Base-by-base conservation (phyloP, 805 yeast genomes). In the Pichia cabralensis region DNA sequence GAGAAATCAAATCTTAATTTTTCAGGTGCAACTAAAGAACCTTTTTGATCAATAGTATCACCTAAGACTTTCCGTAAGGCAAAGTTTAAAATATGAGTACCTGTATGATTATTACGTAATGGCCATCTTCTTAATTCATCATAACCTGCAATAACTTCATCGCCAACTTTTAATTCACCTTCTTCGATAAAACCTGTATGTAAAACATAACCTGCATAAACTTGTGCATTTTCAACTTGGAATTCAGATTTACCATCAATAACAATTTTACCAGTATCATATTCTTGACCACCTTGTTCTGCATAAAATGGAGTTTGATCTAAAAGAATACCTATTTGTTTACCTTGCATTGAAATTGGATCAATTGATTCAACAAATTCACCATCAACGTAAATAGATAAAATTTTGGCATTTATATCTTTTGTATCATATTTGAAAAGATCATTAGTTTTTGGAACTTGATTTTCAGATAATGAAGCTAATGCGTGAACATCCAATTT, bases 231-330 rank as follows among this genome's bases (percentile, higher is more conserved):
- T 44, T 77, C 80, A 40, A 92, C 97, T 39, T 74, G 76, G 61
- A 92, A 89, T 58, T 89, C 95, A 36, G 88, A 68, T 47, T 62
- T 62, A 30, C 94, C 96, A 54, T 88, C 96, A 50, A 85, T 76
- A 33, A 85, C 88, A 45, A 92, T 69, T 59, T 74, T 80, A 62
- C 99, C 99, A 28, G 94, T 81, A 58, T 92, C 99, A 53, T 71
- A 80, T 61, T 86, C 96, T 69, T 92, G 99, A 54, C 99, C 99
- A 75, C 99, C 99, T 62, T 84, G 94, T 65, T 92, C 99, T 33
- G 98, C 97, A 55, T 92, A 92, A 62, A 92, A 85, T 58, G 94
- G 92, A 18, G 97, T 84, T 58, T 75, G 80, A 56, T 92, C 94
- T 40, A 92, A 67, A 32, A 92, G 57, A 34, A 92, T 61, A 57